Conservation (phyloP, 257 asterid genomes). For the Przewalskia tangutica region DNA sequence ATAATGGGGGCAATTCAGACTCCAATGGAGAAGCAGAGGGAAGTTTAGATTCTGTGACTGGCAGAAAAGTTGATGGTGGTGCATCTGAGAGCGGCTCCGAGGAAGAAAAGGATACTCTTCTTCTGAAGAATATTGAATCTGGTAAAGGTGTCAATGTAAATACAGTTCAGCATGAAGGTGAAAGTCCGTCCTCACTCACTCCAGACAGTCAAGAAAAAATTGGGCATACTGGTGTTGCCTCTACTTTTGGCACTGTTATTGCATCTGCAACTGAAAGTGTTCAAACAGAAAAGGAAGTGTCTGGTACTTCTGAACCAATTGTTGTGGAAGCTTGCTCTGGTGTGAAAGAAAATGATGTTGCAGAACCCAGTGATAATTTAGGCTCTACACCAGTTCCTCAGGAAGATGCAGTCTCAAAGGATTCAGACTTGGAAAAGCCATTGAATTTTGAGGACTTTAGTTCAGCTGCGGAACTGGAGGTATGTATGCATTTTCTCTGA, state of each 20-base stretch:
- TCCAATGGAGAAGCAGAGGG: constrained; percentile 53
- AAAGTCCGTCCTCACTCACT: neutral
- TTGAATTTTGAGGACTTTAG: constrained; percentile 44
- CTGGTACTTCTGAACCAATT: constrained; percentile 10
- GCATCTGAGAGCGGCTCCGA: constrained; percentile 37
- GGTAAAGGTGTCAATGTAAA: constrained; percentile 6
- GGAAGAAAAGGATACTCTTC: constrained; percentile 37
- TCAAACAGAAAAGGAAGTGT: constrained; percentile 9
- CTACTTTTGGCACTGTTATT: constrained; percentile 1
- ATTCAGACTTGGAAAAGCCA: constrained; percentile 27
- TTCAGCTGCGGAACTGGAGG: constrained; percentile 66
- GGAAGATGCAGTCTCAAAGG: constrained; percentile 26
- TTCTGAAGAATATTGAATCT: constrained; percentile 20
- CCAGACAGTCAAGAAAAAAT: constrained; percentile 8
- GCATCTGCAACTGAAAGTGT: constrained; percentile 9
- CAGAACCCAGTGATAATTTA: constrained; percentile 8
- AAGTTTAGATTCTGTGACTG: constrained; percentile 41
- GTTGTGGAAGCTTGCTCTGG: constrained; percentile 22
- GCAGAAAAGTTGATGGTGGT: constrained; percentile 28
- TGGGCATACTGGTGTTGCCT: constrained; percentile 10
- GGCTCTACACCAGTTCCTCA: constrained; percentile 12
- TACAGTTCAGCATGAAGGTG: neutral
- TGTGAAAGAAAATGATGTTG: constrained; percentile 18
- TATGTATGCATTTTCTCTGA: constrained; percentile 6
- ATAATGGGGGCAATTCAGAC: constrained; percentile 41